phyloP scores from a whole-genome alignment of 768 basidiomycete species.

The Russula griseocarnosa region DNA sequence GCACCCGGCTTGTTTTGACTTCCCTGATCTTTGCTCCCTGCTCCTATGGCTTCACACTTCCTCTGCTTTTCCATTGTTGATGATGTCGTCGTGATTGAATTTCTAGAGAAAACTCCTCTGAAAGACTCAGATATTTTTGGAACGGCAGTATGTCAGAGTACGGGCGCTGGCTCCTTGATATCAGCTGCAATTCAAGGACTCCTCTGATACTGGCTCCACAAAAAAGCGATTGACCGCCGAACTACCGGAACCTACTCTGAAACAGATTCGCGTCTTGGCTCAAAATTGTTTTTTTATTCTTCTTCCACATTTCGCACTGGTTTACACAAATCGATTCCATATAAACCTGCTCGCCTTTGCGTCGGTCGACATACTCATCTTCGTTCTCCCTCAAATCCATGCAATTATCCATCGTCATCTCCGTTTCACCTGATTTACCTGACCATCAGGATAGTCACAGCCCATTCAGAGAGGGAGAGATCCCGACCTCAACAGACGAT shows the following conservation, averaged over 20 bases:
- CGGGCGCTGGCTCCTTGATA: neutral
- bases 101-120: neutral
- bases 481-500: neutral
- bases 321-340: neutral
- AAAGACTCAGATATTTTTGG: neutral
- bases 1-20: neutral
- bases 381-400: neutral
- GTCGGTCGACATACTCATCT: neutral
- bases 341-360: constrained; percentile 9
- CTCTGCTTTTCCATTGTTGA: neutral
- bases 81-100: neutral
- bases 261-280: neutral
- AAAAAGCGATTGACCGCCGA: neutral
- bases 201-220: neutral
- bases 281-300: constrained; percentile 5
- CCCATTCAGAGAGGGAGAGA: neutral
- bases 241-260: neutral
- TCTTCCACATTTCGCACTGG: constrained; percentile 12
- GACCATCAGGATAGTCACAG: neutral
- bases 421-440: neutral
- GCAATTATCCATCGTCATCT: constrained; percentile 14
- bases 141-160: neutral
- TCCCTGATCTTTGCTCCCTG: neutral
- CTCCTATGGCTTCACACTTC: neutral
- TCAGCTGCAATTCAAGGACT: neutral